These are phyloP conservation scores for Ustilago lituana DNA, from an alignment of 1,284 basidiomycete species.

Conservation along the genomic window DNA sequence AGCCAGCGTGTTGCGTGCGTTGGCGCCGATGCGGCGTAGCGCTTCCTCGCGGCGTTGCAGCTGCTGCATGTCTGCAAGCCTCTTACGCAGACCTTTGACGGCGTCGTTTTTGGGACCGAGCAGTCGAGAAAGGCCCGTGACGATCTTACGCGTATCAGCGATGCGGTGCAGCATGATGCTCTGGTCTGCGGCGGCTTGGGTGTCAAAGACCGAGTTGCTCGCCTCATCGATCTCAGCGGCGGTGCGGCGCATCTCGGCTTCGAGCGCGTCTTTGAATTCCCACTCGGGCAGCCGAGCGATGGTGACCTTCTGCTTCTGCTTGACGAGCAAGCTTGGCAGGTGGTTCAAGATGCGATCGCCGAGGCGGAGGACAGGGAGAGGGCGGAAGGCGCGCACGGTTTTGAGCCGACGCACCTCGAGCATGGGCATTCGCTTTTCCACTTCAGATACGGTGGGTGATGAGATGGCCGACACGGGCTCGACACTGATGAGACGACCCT, in stretches of 20 bases:
- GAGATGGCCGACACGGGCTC: slow-evolving; percentile 28
- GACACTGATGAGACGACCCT: slow-evolving; percentile 45
- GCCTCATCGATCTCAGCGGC: slow-evolving; percentile 50
- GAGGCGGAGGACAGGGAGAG: slow-evolving; percentile 21
- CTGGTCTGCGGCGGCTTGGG: slow-evolving; percentile 60
- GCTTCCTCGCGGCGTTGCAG: slow-evolving; percentile 38
- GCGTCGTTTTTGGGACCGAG: slow-evolving; percentile 85
- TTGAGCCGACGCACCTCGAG: slow-evolving; percentile 48
- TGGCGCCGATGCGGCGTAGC: slow-evolving; percentile 31
- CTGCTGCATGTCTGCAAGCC: slow-evolving; percentile 70
- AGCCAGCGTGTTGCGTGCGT: slow-evolving; percentile 35
- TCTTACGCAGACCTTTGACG: slow-evolving; percentile 80
- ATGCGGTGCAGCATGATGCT: slow-evolving; percentile 75
- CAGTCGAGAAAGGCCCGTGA: slow-evolving; percentile 81
- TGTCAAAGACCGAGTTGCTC: slow-evolving; percentile 48
- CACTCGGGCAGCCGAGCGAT: slow-evolving; percentile 43
- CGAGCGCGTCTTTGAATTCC: slow-evolving; percentile 46
- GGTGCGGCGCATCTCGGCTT: slow-evolving; percentile 48
- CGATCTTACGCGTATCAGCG: slow-evolving; percentile 80
- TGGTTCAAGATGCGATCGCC: slow-evolving; percentile 20
- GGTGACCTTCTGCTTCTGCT: slow-evolving; percentile 44
- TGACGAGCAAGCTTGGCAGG: slow-evolving; percentile 27
- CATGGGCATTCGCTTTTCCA: slow-evolving; percentile 44
- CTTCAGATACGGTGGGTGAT: slow-evolving; percentile 13
- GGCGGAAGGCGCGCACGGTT: slow-evolving; percentile 26